Conservation (phyloP, 164 flowering plant genomes). For the Umbellularia californica region DNA sequence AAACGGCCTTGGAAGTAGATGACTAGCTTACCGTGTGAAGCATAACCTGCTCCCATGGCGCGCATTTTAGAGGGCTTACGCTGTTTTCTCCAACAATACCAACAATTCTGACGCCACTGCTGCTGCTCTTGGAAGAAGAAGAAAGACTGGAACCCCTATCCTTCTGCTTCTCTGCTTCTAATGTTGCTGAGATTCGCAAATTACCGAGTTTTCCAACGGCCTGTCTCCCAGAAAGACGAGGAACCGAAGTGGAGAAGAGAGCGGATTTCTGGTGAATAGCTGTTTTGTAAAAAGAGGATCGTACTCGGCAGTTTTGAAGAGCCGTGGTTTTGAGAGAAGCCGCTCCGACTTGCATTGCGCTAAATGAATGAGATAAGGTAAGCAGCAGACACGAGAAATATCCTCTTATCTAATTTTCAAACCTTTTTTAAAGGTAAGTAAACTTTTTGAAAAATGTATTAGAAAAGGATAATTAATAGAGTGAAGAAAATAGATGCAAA, state of each 20-base stretch:
- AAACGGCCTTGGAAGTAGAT: no score
- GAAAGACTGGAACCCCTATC: no score
- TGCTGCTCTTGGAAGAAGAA: not conserved
- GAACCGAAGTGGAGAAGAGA: not conserved
- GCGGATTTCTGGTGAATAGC: constrained; percentile 8
- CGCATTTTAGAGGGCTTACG: constrained; percentile 60
- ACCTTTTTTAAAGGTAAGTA: no score
- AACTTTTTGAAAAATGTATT: no score
- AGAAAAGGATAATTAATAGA: no score
- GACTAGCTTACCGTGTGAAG: constrained; percentile 57
- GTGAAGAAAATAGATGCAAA: no score
- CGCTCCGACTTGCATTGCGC: constrained; percentile 11
- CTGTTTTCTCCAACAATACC: constrained; percentile 71
- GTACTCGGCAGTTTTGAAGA: constrained; percentile 11
- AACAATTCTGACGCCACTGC: constrained; percentile 52
- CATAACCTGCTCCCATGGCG: constrained; percentile 86
- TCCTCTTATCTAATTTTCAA: no score
- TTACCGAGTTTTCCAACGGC: not conserved
- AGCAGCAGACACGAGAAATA: no score
- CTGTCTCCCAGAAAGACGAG: constrained; percentile 9
- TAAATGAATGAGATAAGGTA: no score
- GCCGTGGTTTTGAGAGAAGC: constrained; percentile 8
- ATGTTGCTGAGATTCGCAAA: constrained; percentile 21
- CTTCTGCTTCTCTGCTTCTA: constrained; percentile 16
- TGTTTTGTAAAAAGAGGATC: not conserved